A percentile compares a stretch with the other conserved stretches of the same genome.
These are phyloP conservation scores for Mollisia scopiformis DNA, from an alignment of 2,329 filamentous ascomycete genomes.

Conservation along the genomic window DNA sequence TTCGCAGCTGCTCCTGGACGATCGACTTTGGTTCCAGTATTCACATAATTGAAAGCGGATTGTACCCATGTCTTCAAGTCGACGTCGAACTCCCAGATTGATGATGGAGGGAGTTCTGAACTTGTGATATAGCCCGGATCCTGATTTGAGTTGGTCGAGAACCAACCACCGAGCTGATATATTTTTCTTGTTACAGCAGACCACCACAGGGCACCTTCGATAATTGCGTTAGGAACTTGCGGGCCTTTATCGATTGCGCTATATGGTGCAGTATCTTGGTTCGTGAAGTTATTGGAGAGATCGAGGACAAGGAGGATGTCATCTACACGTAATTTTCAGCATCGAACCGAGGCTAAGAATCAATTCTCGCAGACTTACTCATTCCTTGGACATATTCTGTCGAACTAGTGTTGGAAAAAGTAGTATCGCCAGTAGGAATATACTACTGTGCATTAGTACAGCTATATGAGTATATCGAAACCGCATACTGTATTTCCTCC, in stretches of 20 bases:
- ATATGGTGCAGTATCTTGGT: constrained; percentile 11
- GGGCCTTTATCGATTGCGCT: constrained; percentile 8
- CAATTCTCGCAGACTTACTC: not conserved
- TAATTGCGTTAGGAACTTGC: constrained; percentile 9
- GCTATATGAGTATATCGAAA: not conserved
- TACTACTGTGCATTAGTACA: not conserved
- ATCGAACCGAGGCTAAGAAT: not conserved
- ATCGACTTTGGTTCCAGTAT: constrained; percentile 7
- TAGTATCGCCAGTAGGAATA: constrained; percentile 6
- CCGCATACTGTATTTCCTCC: constrained; percentile 8
- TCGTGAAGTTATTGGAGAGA: constrained; percentile 16
- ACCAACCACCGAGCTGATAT: constrained; percentile 15
- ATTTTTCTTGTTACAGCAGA: constrained; percentile 10
- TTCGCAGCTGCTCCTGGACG: constrained; percentile 11
- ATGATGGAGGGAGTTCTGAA: not conserved
- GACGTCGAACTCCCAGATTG: constrained; percentile 15
- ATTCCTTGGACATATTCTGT: constrained; percentile 9
- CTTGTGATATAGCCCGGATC: constrained; percentile 8
- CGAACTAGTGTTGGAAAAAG: not conserved
- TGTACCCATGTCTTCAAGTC: constrained; percentile 1
- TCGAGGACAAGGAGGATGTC: constrained; percentile 14
- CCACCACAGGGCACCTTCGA: constrained; percentile 11
- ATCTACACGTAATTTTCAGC: not conserved
- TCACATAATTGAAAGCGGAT: constrained; percentile 1
- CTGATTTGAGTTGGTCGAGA: constrained; percentile 6